These are phyloP conservation scores for Eucalyptus pauciflora DNA, from an alignment of 345 rosid genomes.

Conservation along the genomic window DNA sequence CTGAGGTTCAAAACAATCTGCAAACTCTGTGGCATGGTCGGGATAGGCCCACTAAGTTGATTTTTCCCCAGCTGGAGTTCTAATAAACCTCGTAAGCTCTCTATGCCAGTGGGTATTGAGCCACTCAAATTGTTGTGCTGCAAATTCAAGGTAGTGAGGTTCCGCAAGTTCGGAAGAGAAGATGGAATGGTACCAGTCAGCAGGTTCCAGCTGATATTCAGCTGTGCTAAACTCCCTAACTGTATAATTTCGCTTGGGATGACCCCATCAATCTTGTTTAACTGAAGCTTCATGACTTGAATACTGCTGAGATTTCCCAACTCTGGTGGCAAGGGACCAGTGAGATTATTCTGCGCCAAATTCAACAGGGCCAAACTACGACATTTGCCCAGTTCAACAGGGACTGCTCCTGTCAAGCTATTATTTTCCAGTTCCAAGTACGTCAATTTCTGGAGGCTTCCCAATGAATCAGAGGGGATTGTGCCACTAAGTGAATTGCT, in stretches of 20 bases:
- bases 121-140: conserved; percentile 51
- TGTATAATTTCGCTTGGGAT: conserved; percentile 30
- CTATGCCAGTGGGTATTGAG: conserved; percentile 31
- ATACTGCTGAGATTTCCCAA: conserved; percentile 33
- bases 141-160: conserved; percentile 29
- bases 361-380: conserved; percentile 39
- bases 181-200: conserved; percentile 53
- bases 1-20: conserved; percentile 80
- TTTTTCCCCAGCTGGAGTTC: conserved; percentile 77
- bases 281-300: conserved; percentile 53
- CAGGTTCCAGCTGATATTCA: conserved; percentile 60
- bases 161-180: conserved; percentile 24
- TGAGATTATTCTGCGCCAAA: conserved; percentile 45
- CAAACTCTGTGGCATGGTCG: conserved; percentile 46
- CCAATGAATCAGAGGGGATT: conserved; percentile 16
- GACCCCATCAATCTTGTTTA: conserved; percentile 38
- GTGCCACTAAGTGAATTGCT: conserved; percentile 32
- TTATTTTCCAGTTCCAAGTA: conserved; percentile 78
- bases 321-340: conserved; percentile 28
- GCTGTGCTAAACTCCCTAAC: conserved; percentile 12
- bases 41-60: conserved; percentile 44
- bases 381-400: conserved; percentile 29
- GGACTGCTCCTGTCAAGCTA: conserved; percentile 33
- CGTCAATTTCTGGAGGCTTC: conserved; percentile 11
- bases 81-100: conserved; percentile 15